These are phyloP conservation scores for Neurospora cerealis DNA, from an alignment of 495 filamentous ascomycete species.

Conservation along the genomic window DNA sequence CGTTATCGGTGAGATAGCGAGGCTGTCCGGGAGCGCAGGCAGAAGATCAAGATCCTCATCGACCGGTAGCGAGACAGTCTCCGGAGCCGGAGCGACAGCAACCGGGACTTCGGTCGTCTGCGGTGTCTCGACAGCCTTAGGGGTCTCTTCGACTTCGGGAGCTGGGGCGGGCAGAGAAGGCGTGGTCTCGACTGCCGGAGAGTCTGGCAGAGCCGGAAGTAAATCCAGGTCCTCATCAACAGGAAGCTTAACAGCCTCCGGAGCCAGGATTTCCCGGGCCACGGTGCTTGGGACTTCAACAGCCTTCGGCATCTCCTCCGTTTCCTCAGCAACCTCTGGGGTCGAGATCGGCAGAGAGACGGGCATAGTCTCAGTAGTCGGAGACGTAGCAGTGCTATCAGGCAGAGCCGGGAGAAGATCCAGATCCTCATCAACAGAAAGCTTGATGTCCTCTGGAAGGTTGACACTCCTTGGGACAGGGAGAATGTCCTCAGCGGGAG, in stretches of 20 bases:
- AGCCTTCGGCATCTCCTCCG: background rate
- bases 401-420: background rate
- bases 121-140: background rate
- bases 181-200: background rate
- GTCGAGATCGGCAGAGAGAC: background rate
- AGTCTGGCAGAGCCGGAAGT: conserved; percentile 5
- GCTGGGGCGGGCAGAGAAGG: background rate
- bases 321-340: background rate
- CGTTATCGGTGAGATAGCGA: background rate
- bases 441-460: background rate
- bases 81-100: background rate
- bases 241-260: background rate
- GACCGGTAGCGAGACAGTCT: background rate
- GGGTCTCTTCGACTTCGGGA: background rate
- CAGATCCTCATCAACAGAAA: background rate
- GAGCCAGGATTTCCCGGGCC: background rate
- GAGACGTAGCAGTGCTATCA: background rate
- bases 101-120: background rate
- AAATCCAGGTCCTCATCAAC: background rate
- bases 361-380: conserved; percentile 7
- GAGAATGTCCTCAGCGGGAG: background rate
- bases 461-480: background rate
- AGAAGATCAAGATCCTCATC: background rate
- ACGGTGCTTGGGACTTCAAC: background rate
- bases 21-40: background rate